Evolutionary conservation across 2,329 filamentous ascomycete genomes (phyloP), one percentile per base, ranked within the genome.

Genomic region (Anthostomella pinea): DNA sequence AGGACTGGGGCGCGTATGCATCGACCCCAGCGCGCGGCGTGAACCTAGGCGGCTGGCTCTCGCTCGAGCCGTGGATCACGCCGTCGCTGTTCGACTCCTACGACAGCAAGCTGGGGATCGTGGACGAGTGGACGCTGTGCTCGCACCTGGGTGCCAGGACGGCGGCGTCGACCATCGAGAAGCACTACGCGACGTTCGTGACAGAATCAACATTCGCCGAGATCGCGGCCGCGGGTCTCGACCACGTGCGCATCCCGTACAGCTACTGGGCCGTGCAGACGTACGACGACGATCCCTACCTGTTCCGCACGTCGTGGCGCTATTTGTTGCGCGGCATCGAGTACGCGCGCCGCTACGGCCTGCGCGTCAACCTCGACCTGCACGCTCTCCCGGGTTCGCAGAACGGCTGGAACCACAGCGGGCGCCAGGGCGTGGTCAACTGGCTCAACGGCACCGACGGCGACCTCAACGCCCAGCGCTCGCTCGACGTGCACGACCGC

Each of bases 331-430:
- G 93, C 11, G 87, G 76, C 8, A 95, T 98, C 49, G 93, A 98
- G 62, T 98, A 87, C 76, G 87, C 86, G 28, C 84, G 93, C 17
- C 90, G 94, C 57, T 85, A 96, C 60, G 93, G 93, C 0, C 70
- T 98, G 4, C 84, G 93, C 2, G 81, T 98, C 25, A 97, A 97
- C 46, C 78, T 98, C 4, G 93, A 98, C 60, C 68, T 96, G 4
- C 93, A 98, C 65, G 89, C 77, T n/a, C 71, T 93, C 0, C 91
- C 91, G 0, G 93, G 93, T 0, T 91, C 85, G 43, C 93, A 97
- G 58, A 98, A 98, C 55, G 93, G 93, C 2, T 97, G 91, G 91
- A 96, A 96, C 54, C 93, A 98, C 63, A 94, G 87, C 51, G 93
- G 93, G 0, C 79, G 81, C 8, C 83, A 85, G 59, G 91, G 93